phyloP scores from a whole-genome alignment of 2,329 filamentous ascomycete species.

The Penicillium fuscoglaucum region DNA sequence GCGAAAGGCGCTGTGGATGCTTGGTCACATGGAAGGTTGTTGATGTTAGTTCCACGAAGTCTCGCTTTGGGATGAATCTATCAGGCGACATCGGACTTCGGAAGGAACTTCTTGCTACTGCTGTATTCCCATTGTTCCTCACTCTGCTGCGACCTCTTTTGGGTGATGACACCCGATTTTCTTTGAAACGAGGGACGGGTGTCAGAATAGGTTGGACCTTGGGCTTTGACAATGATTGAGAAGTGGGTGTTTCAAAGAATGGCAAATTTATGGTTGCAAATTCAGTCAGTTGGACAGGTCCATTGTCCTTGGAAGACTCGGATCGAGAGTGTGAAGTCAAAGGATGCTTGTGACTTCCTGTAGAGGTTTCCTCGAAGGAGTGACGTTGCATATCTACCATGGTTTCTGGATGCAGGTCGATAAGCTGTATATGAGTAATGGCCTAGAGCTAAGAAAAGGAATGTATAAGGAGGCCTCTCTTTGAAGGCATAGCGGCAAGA shows the following conservation, averaged over 20 bases:
- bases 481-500: conserved; percentile 4
- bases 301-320: conserved; percentile 10
- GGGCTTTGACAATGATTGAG: conserved; percentile 11
- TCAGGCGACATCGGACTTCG: conserved; percentile 48
- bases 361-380: conserved; percentile 28
- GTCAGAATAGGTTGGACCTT: background rate
- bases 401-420: conserved; percentile 10
- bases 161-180: conserved; percentile 12
- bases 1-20: conserved; percentile 46
- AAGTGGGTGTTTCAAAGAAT: conserved; percentile 16
- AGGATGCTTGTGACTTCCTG: conserved; percentile 10
- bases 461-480: conserved; percentile 11
- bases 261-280: conserved; percentile 22
- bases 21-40: conserved; percentile 57
- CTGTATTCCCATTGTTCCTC: conserved; percentile 19
- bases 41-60: conserved; percentile 43
- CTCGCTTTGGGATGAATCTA: conserved; percentile 58
- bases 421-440: conserved; percentile 4
- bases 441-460: conserved; percentile 18
- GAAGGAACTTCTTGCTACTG: conserved; percentile 12
- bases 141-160: conserved; percentile 17
- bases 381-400: conserved; percentile 31
- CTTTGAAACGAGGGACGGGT: conserved; percentile 10
- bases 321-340: conserved; percentile 16
- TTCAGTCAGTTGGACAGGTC: conserved; percentile 9